Evolutionary conservation across 805 yeast species (phyloP).

Genomic region (Metschnikowia rubicola): DNA sequence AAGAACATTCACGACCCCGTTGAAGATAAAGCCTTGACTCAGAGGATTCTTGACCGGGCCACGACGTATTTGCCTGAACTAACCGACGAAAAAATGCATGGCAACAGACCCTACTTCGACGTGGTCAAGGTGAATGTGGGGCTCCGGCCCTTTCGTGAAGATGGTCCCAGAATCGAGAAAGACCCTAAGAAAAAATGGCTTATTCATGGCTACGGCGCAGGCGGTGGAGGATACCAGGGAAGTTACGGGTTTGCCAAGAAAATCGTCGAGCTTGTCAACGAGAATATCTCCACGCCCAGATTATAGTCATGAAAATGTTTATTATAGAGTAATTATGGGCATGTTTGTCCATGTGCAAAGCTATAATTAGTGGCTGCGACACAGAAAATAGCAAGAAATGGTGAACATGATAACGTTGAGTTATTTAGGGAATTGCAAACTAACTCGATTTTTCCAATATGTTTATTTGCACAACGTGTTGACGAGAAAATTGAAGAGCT

Average conservation of each 20-base stretch:
- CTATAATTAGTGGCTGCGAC: too few relatives aligned
- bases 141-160: constrained; percentile 36
- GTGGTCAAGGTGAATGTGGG: constrained; percentile 35
- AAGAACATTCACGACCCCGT: constrained; percentile 12
- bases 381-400: too few relatives aligned
- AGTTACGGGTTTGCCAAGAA: constrained; percentile 58
- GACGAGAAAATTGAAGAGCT: constrained; percentile 20
- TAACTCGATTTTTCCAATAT: too few relatives aligned
- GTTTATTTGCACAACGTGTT: constrained; percentile 20
- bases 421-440: too few relatives aligned
- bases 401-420: too few relatives aligned
- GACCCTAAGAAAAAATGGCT: constrained; percentile 33
- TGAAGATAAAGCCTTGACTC: constrained; percentile 41
- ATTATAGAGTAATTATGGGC: neutral
- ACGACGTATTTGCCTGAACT: constrained; percentile 37
- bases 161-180: constrained; percentile 32
- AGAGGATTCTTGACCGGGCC: constrained; percentile 48
- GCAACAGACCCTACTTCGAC: constrained; percentile 30
- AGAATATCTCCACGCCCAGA: neutral
- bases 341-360: neutral
- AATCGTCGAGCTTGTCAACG: constrained; percentile 3
- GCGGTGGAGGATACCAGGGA: constrained; percentile 44
- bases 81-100: constrained; percentile 22
- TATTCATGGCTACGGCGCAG: constrained; percentile 66
- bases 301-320: neutral